Percentiles rank a stretch among this genome's conserved stretches.
Evolutionary conservation across 2,329 filamentous ascomycete species (phyloP).

Genomic region (Aspergillus udagawae): DNA sequence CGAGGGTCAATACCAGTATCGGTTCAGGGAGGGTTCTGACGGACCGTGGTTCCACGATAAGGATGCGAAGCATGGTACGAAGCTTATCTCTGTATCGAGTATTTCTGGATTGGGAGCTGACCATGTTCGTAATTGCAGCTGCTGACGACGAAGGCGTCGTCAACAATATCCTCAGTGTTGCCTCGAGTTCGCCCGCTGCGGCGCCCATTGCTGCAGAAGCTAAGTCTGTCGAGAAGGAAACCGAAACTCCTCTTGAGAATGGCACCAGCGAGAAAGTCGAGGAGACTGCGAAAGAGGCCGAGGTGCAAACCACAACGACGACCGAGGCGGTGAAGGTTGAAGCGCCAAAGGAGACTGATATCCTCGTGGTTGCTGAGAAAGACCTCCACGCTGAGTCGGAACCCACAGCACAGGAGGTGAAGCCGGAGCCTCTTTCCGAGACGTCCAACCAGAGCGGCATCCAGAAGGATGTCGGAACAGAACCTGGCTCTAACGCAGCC

Average conservation of each 20-base stretch:
- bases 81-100: not conserved
- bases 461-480: constrained; percentile 3
- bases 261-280: constrained; percentile 10
- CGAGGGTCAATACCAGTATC: constrained; percentile 23
- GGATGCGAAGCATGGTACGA: constrained; percentile 23
- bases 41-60: constrained; percentile 26
- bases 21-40: constrained; percentile 20
- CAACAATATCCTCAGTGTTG: constrained; percentile 17
- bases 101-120: not conserved
- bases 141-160: constrained; percentile 21
- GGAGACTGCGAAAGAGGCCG: constrained; percentile 10
- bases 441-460: not conserved
- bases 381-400: constrained; percentile 1
- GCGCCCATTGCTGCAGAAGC: not conserved
- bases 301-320: constrained; percentile 1
- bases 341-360: constrained; percentile 5
- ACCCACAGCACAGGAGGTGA: constrained; percentile 5
- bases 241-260: not conserved
- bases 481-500: constrained; percentile 3
- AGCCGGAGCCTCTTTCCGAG: constrained; percentile 5
- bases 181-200: constrained; percentile 1
- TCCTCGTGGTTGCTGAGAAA: constrained; percentile 3
- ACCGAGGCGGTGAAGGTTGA: constrained; percentile 2
- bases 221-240: not conserved
- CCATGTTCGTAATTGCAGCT: constrained; percentile 11